Conservation (phyloP, 441 rosid genomes). For the Aleurites moluccanus region DNA sequence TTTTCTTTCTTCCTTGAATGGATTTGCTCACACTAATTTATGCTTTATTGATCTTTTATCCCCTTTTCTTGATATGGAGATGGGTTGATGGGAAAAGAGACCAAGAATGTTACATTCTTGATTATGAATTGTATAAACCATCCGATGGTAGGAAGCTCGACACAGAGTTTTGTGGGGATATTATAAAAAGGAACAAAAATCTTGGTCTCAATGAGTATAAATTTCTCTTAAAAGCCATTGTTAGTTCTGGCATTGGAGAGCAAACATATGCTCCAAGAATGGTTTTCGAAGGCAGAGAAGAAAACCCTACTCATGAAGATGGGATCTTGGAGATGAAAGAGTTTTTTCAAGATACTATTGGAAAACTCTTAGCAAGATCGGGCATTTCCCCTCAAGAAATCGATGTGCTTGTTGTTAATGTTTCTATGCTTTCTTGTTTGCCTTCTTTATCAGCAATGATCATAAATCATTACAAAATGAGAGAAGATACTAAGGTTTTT, state of each 20-base stretch:
- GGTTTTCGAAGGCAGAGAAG: constrained; percentile 59
- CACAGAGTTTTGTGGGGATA: constrained; percentile 55
- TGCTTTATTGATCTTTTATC: constrained; percentile 38
- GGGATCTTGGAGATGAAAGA: constrained; percentile 76
- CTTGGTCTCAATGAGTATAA: constrained; percentile 81
- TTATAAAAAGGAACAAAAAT: constrained; percentile 54
- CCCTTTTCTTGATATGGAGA: constrained; percentile 35
- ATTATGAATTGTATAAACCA: constrained; percentile 77
- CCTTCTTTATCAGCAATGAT: constrained; percentile 71
- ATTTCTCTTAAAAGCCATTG: constrained; percentile 83
- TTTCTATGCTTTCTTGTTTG: constrained; percentile 58
- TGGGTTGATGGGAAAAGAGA: constrained; percentile 41
- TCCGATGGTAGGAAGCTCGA: constrained; percentile 57
- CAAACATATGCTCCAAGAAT: constrained; percentile 67
- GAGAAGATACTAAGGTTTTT: constrained; percentile 64
- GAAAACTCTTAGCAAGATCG: constrained; percentile 53
- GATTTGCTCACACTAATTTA: constrained; percentile 39
- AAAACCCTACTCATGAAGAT: constrained; percentile 51
- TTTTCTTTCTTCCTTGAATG: constrained; percentile 30
- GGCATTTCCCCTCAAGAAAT: constrained; percentile 58
- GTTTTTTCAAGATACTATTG: constrained; percentile 59
- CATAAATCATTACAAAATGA: constrained; percentile 72
- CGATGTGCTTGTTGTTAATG: constrained; percentile 74
- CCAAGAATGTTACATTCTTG: constrained; percentile 71
- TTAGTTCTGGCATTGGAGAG: constrained; percentile 77